Percentiles rank a stretch among this genome's conserved stretches.
Evolutionary conservation across 257 asterid species (phyloP).

Genomic region (Solanum bulbocastanum): DNA sequence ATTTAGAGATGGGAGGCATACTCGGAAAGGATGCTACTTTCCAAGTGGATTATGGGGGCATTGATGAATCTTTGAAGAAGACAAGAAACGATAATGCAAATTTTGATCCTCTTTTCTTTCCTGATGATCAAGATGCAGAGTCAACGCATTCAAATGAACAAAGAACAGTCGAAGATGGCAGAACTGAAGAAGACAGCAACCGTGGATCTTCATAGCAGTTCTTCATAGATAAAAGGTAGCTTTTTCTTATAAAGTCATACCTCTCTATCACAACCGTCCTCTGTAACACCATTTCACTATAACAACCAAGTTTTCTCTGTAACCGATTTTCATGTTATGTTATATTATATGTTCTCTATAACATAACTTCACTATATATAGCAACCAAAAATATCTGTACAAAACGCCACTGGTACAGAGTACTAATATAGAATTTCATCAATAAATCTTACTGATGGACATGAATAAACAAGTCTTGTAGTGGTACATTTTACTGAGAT

Average conservation of each 20-base stretch:
- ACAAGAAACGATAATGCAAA: slow-evolving; percentile 12
- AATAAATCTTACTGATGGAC: background rate
- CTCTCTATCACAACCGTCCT: background rate
- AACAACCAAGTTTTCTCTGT: background rate
- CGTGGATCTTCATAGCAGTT: slow-evolving; percentile 23
- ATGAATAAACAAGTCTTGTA: background rate
- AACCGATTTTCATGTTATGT: background rate
- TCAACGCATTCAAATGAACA: background rate
- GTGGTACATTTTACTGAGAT: background rate
- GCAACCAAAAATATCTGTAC: background rate
- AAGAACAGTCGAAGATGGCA: slow-evolving; percentile 22
- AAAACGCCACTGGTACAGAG: background rate
- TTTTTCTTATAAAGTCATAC: background rate
- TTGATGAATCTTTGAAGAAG: slow-evolving; percentile 41
- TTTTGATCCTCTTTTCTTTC: slow-evolving; percentile 23
- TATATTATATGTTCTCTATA: background rate
- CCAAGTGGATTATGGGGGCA: slow-evolving; percentile 45
- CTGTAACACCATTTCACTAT: background rate
- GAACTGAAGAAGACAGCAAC: slow-evolving; percentile 23
- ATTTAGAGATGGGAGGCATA: slow-evolving; percentile 43
- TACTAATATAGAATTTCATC: no score
- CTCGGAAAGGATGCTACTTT: slow-evolving; percentile 36
- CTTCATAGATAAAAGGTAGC: slow-evolving; percentile 26
- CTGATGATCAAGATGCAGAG: slow-evolving; percentile 10
- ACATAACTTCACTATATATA: background rate